These are phyloP conservation scores for Alternaria arbusti DNA, from an alignment of 2,329 filamentous ascomycete species.

Conservation along the genomic window DNA sequence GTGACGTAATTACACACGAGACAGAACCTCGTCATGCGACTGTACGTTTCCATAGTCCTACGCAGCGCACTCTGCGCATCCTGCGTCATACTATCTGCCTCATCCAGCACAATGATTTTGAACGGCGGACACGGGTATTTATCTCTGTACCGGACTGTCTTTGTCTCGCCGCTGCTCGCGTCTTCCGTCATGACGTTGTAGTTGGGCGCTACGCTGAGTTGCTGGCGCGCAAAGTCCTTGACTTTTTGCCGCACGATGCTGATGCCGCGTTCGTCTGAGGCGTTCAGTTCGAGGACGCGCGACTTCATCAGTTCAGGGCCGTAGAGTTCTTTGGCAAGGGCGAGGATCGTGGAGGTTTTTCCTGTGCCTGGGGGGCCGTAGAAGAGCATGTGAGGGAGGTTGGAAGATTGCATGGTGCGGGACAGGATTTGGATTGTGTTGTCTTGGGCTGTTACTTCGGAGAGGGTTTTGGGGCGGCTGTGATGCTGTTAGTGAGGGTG, in stretches of 20 bases:
- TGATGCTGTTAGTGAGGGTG: conserved; percentile 16
- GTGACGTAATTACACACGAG: conserved; percentile 99
- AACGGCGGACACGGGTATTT: conserved; percentile 94
- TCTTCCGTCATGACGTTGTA: conserved; percentile 64
- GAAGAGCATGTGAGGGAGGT: conserved; percentile 99
- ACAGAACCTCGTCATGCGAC: conserved; percentile 94
- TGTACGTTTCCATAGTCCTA: conserved; percentile 98
- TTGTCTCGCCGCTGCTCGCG: conserved; percentile 29
- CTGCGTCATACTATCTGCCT: conserved; percentile 98
- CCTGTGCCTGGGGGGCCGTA: conserved; percentile 97
- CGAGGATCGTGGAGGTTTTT: conserved; percentile 97
- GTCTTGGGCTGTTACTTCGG: conserved; percentile 96
- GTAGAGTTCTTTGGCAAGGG: conserved; percentile 95
- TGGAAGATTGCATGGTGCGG: conserved; percentile 91
- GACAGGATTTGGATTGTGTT: conserved; percentile 94
- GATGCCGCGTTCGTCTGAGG: conserved; percentile 97
- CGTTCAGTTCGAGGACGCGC: conserved; percentile 98
- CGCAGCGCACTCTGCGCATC: conserved; percentile 93
- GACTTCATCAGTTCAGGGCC: conserved; percentile 91
- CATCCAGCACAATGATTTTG: conserved; percentile 98
- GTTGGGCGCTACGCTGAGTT: conserved; percentile 80
- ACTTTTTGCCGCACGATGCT: conserved; percentile 97
- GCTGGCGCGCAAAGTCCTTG: conserved; percentile 96
- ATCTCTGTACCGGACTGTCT: conserved; percentile 57
- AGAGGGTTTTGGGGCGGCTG: conserved; percentile 90